Base-by-base conservation (phyloP, 2,329 filamentous ascomycete genomes). In the Rhynchosporium graminicola region DNA sequence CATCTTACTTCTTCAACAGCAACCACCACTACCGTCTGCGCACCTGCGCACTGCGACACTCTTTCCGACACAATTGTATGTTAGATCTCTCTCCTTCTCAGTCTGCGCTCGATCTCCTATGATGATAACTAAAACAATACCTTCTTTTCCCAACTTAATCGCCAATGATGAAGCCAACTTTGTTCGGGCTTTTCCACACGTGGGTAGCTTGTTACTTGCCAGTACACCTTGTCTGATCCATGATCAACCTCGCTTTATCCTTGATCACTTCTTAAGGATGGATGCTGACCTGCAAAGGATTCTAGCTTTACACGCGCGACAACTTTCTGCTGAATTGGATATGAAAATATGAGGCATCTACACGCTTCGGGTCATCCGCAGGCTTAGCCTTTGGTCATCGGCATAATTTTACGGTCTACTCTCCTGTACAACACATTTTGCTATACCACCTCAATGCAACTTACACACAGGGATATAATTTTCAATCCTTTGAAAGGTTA, bases 81-180 rank as follows among this genome's bases (percentile, higher is more conserved):
- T 57, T 13, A n/a, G 1, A 10, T 52, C 33, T 61, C 60, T n/a
- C 20, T 20, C 62, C 59, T 55, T 56, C 26, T 26, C 12, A 28
- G 5, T 51, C 12, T 26, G 26, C 42, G 31, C 51, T 31, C 40
- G 48, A 59, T 66, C 66, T 67, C 45, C 68, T 40, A 92, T 92
- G 90, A 92, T 84, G 90, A 81, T 79, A 76, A 75, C 74, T 80
- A 78, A 82, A 80, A 80, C 80, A 82, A 68, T 68, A 89, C 89
- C 57, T 92, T 92, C 89, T 91, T 92, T 92, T 90, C 88, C 88
- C 84, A 87, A 82, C 88, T 80, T 88, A 93, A 83, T 91, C 90
- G 90, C 86, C 88, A 87, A 88, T 93, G 90, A 92, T 86, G 87
- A 91, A 87, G 75, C 80, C 80, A 81, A 20, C 67, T 68, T 83